Base-by-base conservation (phyloP, 352 stramenopile genomes). In the Globisporangium irregulare region DNA sequence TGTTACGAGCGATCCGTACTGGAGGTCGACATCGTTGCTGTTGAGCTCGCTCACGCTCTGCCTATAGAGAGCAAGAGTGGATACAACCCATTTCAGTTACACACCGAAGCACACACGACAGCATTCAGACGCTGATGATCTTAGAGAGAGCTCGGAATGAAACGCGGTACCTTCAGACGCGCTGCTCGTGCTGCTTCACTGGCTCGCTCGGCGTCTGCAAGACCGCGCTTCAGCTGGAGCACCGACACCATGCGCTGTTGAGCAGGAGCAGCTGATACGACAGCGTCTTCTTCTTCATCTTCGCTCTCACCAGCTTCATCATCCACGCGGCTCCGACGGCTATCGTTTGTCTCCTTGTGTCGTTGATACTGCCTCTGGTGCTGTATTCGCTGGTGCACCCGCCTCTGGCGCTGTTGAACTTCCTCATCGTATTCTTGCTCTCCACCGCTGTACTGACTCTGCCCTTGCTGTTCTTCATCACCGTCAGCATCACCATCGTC, bases 181-280 rank as follows among this genome's bases (percentile, higher is more conserved):
- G 75, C 79, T 18, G 79, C 69, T 56, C 74, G 65, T 0, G 70
- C 77, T 53, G 73, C 77, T 56, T 76, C 63, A 34, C 66, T 84
- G 7, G 67, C 66, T 53, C 66, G 73, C 59, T 89, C 79, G 32
- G 79, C 79, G 15, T 83, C 70, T n/a, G 74, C 71, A 4, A 87
- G 65, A 36, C 72, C 73, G 59, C 74, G 75, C 46, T 81, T 80
- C 10, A 89, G 66, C 48, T 81, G 72, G 14, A 80, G 63, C 50
- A 87, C 73, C 2, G 77, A 75, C 43, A 68, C 43, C n/a, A 66
- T 64, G 22, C 71, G 61, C 15, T 66, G 66, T 22, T 72, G 75
- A 25, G 53, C 62, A 50, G 64, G 15, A 14, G 25, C 36, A 56
- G 29, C 15, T 48, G 59, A 7, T 3, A 68, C 67, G 18, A 25